Base-by-base conservation (phyloP, 148 eudicot species). In the Amaranthus hypochondriacus region DNA sequence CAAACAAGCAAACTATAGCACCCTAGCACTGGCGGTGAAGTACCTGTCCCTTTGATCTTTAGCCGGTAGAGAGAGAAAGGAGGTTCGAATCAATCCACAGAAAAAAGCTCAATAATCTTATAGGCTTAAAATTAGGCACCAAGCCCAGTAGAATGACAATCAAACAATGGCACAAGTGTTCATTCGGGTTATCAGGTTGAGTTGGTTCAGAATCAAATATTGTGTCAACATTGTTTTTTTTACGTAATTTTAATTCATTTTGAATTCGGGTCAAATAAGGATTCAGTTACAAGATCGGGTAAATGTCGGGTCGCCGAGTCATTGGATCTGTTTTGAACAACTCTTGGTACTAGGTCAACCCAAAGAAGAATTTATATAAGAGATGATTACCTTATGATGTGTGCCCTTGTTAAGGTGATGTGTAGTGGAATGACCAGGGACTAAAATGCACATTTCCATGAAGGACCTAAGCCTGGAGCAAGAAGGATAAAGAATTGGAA, bases 381-480 rank as follows among this genome's bases (percentile, higher is more conserved):
- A 53, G 44, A 39, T 11, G 78, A 85, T 86, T 76, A 90, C 97
- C 78, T 80, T 83, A 61, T 79, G 54, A 74, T 75, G 73, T 73
- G 81, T 61, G 68, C 81, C 78, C 48, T 85, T 72, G 66, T 69
- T 79, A 51, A 77, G 87, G 79, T 79, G 75, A 62, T 66, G 84
- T 80, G 81, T 90, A 66, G 83, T 81, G 44, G 93, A 83, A 78
- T 74, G 76, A 53, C 93, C 97, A 73, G 93, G 90, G 42, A 88
- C 81, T 74, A 95, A 86, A 76, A 95, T 95, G 86, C 98, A 95
- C 84, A 95, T 81, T 80, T 95, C 98, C 97, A 95, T 95, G 76
- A 92, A 86, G 44, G 98, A 87, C 79, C 98, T 81, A 74, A 95
- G 97, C 83, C 98, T 95, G 87, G 64, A 82, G 67, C 70, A 80